Evolutionary conservation across 495 filamentous ascomycete genomes (phyloP).

Genomic region (Lasiosphaeria hispida): DNA sequence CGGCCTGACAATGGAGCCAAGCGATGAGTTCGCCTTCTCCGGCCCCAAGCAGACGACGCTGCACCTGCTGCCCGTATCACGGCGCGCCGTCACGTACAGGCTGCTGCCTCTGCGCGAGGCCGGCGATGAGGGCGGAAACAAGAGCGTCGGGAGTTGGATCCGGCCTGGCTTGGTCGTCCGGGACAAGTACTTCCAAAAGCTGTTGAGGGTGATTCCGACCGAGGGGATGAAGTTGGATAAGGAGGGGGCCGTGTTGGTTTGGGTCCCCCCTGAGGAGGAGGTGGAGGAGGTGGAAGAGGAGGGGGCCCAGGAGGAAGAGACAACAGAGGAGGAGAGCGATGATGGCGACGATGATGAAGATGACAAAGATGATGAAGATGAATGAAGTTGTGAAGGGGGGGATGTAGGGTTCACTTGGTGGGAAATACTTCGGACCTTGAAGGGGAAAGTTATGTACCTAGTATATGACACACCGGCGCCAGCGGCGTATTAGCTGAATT

Average conservation of each 20-base stretch:
- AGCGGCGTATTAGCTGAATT: no score
- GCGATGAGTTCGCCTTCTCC: slow-evolving; percentile 88
- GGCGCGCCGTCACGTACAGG: slow-evolving; percentile 66
- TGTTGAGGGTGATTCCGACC: slow-evolving; percentile 65
- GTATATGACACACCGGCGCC: no score
- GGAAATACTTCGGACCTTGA: no score
- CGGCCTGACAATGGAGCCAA: slow-evolving; percentile 85
- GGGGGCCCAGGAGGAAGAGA: background rate
- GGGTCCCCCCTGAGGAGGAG: slow-evolving; percentile 54
- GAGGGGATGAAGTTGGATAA: slow-evolving; percentile 74
- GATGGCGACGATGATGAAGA: slow-evolving; percentile 3
- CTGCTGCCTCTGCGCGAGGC: slow-evolving; percentile 51
- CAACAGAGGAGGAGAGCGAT: background rate
- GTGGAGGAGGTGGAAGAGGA: slow-evolving; percentile 31
- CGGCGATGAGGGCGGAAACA: background rate
- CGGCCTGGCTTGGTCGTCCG: slow-evolving; percentile 68
- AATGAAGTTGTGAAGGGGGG: background rate
- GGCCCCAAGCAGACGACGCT: slow-evolving; percentile 76
- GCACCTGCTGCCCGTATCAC: slow-evolving; percentile 74
- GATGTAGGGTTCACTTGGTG: background rate
- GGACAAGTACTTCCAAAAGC: slow-evolving; percentile 89
- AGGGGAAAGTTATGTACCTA: no score
- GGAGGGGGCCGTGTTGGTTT: slow-evolving; percentile 67
- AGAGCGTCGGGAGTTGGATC: slow-evolving; percentile 56
- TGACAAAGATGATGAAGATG: background rate